Conservation (phyloP, 1,284 basidiomycete genomes). For the Jaminaea rosea region DNA sequence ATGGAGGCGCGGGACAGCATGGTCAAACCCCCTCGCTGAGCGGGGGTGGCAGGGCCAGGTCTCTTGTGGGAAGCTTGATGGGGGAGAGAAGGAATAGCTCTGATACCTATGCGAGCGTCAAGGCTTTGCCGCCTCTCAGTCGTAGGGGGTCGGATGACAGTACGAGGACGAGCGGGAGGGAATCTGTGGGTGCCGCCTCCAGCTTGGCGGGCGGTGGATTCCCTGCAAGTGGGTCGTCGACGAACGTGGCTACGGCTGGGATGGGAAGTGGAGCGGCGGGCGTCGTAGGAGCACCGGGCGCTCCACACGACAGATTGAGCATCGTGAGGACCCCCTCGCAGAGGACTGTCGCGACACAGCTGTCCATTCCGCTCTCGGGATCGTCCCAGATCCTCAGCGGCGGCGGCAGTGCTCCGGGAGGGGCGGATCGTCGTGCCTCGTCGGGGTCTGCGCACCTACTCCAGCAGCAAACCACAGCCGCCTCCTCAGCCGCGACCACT, state of each 20-base stretch:
- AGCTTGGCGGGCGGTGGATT: constrained; percentile 11
- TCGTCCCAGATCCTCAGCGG: constrained; percentile 17
- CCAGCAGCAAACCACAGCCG: background rate
- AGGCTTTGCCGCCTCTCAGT: constrained; percentile 37
- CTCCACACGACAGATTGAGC: constrained; percentile 17
- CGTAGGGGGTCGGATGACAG: constrained; percentile 36
- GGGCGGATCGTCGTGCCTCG: background rate
- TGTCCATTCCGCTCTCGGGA: constrained; percentile 34
- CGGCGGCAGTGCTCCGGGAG: background rate
- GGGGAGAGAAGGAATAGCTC: constrained; percentile 31
- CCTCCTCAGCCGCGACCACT: too few relatives aligned
- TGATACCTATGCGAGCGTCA: constrained; percentile 37
- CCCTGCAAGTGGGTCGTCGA: constrained; percentile 7
- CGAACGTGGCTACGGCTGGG: too few relatives aligned
- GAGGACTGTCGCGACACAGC: constrained; percentile 34
- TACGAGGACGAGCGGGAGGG: constrained; percentile 14
- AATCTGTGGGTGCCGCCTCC: constrained; percentile 1
- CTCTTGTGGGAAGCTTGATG: constrained; percentile 34
- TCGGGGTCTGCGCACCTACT: background rate
- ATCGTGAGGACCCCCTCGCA: constrained; percentile 36
- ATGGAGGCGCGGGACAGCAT: constrained; percentile 14
- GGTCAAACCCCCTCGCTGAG: constrained; percentile 25
- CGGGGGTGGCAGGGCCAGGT: constrained; percentile 29
- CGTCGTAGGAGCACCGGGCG: constrained; percentile 10
- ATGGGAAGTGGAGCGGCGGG: background rate